Conservation (phyloP, 768 basidiomycete genomes). For the Suillus americanus region DNA sequence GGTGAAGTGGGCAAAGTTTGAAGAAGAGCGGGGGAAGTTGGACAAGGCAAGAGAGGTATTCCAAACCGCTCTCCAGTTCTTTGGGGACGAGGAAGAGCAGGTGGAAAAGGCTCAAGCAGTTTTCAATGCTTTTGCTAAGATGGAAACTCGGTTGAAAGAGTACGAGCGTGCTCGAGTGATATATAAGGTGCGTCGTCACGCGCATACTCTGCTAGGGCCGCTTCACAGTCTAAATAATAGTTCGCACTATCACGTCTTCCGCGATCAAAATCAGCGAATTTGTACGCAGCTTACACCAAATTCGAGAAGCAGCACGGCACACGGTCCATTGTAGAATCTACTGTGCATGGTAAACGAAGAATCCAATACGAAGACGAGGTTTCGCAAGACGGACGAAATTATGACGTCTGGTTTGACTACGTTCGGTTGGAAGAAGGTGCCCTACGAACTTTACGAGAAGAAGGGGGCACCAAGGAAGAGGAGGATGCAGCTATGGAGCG, state of each 20-base stretch:
- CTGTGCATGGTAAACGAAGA: slow-evolving; percentile 94
- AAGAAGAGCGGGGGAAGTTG: slow-evolving; percentile 67
- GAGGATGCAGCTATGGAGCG: slow-evolving; percentile 58
- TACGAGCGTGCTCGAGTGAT: slow-evolving; percentile 96
- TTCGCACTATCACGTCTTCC: slow-evolving; percentile 94
- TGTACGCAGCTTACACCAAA: slow-evolving; percentile 93
- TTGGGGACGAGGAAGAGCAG: slow-evolving; percentile 84
- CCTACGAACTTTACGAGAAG: slow-evolving; percentile 68
- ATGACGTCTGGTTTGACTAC: slow-evolving; percentile 99
- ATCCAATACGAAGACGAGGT: slow-evolving; percentile 99
- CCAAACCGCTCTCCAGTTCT: slow-evolving; percentile 88
- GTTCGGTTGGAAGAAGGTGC: slow-evolving; percentile 91
- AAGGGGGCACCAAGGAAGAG: slow-evolving; percentile 73
- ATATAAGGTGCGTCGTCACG: slow-evolving; percentile 72
- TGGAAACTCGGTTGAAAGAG: slow-evolving; percentile 96
- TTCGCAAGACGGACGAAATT: slow-evolving; percentile 87
- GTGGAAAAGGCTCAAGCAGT: slow-evolving; percentile 89
- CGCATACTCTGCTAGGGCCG: neutral
- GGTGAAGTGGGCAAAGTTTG: slow-evolving; percentile 86
- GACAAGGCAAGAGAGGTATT: slow-evolving; percentile 85
- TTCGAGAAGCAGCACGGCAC: slow-evolving; percentile 99
- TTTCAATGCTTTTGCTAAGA: slow-evolving; percentile 91
- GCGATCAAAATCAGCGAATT: slow-evolving; percentile 81
- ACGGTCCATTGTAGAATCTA: slow-evolving; percentile 83
- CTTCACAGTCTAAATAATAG: slow-evolving; percentile 38